phyloP scores from a whole-genome alignment of 768 basidiomycete genomes.

The Lentinula sp. region DNA sequence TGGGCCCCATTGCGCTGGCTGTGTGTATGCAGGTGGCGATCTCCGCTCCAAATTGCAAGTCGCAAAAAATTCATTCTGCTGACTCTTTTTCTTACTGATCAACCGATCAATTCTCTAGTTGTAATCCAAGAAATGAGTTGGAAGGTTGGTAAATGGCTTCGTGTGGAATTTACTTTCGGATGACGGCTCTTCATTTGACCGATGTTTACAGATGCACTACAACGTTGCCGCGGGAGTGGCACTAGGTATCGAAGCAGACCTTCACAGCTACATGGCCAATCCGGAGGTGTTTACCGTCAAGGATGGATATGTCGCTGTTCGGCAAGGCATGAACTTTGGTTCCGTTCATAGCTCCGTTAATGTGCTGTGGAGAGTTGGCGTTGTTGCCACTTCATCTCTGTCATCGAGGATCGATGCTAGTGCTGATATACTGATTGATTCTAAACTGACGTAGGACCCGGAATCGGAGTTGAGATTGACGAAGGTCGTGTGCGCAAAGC shows the following conservation, averaged over 20 bases:
- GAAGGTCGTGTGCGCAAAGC: conserved; percentile 42
- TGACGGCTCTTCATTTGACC: background rate
- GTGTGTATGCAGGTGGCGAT: conserved; percentile 63
- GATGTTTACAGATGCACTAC: conserved; percentile 48
- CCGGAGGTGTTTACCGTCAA: conserved; percentile 46
- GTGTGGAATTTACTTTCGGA: background rate
- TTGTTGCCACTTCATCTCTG: background rate
- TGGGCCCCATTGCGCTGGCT: conserved; percentile 67
- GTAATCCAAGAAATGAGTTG: conserved; percentile 64
- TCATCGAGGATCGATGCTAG: background rate
- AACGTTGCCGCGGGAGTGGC: conserved; percentile 30
- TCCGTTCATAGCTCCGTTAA: background rate
- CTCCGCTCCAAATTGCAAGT: conserved; percentile 52
- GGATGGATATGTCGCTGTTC: conserved; percentile 42
- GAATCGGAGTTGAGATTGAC: conserved; percentile 58
- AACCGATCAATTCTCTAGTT: conserved; percentile 23
- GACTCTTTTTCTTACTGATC: background rate
- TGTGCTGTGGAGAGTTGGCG: background rate
- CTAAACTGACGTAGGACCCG: conserved; percentile 32
- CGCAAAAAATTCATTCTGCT: background rate
- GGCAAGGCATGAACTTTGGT: conserved; percentile 25
- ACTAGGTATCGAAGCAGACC: conserved; percentile 33
- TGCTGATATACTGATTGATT: background rate
- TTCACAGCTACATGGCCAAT: conserved; percentile 52
- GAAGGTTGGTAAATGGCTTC: conserved; percentile 28